A percentile compares a stretch with the other conserved stretches of the same genome.
phyloP scores from a whole-genome alignment of 768 basidiomycete genomes.

The Mycena alexandri region DNA sequence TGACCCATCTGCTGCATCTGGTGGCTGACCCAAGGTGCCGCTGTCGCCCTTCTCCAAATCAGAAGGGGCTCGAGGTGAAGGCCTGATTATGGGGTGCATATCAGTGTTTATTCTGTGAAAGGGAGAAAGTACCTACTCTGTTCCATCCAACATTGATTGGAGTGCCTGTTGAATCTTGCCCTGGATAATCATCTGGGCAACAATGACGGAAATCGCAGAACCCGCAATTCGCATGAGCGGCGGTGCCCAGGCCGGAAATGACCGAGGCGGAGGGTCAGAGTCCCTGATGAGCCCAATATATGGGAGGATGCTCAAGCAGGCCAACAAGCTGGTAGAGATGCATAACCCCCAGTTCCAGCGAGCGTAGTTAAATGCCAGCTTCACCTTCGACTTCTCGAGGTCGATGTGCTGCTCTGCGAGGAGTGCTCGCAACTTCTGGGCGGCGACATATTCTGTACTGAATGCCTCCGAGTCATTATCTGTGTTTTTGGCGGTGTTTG shows the following conservation, averaged over 20 bases:
- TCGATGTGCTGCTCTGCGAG: constrained; percentile 5
- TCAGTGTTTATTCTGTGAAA: no score
- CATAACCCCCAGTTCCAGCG: constrained; percentile 3
- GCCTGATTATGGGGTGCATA: no score
- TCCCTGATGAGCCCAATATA: background rate
- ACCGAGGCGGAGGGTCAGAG: background rate
- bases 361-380: background rate
- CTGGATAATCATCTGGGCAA: constrained; percentile 11
- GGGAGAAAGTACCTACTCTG: no score
- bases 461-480: no score
- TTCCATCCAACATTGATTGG: no score
- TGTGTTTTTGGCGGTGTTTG: no score
- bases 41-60: no score
- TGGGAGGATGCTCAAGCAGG: background rate
- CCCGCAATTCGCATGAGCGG: constrained; percentile 16
- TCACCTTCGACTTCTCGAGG: background rate
- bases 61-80: no score
- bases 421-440: no score
- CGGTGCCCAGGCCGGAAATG: background rate
- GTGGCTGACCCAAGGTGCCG: no score
- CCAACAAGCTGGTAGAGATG: background rate
- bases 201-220: constrained; percentile 3
- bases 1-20: no score
- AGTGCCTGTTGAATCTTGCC: background rate
- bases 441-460: no score